Evolutionary conservation across 257 asterid genomes (phyloP), one percentile per base, ranked within the genome.

Genomic region (Ballota nigra): DNA sequence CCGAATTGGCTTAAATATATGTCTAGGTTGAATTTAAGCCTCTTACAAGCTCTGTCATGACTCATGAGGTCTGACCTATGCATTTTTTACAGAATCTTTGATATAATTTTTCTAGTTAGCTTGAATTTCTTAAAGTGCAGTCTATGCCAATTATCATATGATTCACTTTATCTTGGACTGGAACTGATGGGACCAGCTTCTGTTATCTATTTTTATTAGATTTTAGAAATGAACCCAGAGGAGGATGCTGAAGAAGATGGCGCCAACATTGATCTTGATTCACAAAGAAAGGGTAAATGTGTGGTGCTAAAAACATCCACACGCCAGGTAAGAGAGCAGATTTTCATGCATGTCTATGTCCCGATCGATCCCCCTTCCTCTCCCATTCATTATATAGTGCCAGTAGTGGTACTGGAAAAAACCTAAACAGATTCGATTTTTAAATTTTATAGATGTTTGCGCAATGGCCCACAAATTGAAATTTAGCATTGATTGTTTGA

Each of bases 201-300:
- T 66, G 56, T 72, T 67, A 34, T 52, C 59, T 4, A 11, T 58
- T 29, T 52, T 51, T 34, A 8, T 57, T 74, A 95, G 99, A 95
- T 95, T 72, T 79, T 95, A 87, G 97, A 95, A 79, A 95, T 95
- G 98, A 95, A 89, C 81, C 99, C 98, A 7, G 99, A 95, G 76
- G 99, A 95, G 63, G 99, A 95, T 64, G 98, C 95, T 62, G 99
- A 95, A 79, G 99, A 95, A 80, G 99, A 95, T 76, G 99, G 99
- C 70, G 99, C 97, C 45, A 91, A 92, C 68, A 95, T 95, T 73
- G 98, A 95, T 83, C 98, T 95, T 26, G 99, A 95, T 78, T 92
- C 99, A 4, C 99, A 95, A 73, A 88, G 97, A 84, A 95, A 92
- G 90, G 99, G 98, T 6, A 95, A 95, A 79, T 91, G 99, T 43